Base-by-base conservation (phyloP, 352 stramenopile genomes). In the Phytopythium montanum region DNA sequence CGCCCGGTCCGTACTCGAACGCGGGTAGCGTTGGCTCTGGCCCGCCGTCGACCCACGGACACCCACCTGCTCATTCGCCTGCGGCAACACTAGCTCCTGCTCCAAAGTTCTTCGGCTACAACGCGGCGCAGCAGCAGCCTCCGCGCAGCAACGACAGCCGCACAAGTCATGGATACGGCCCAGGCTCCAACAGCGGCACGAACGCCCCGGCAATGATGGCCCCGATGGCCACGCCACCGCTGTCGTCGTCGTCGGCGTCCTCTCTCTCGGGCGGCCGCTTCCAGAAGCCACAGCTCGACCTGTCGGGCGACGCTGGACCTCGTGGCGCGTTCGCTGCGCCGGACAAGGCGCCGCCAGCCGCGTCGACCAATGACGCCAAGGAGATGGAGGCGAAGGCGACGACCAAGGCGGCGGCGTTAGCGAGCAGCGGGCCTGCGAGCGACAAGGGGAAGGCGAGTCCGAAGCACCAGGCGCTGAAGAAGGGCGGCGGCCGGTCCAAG, bases 361-460 rank as follows among this genome's bases (percentile, higher is more conserved):
- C 34, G 34, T 34, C 38, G 0, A 65, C 68, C 16, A 54, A 55
- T 3, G 57, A 69, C 23, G 59, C 69, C 36, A 56, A 60, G 14
- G 36, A 44, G 34, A 71, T 67, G 46, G 54, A 69, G 26, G 55
- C 67, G 28, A 56, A 56, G 25, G 25, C 28, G 25, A 69, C 68
- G 39, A 59, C 21, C 26, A 52, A 65, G 28, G n/a, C 56, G 41
- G 50, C 68, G 34, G 42, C 48, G 64, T 38, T 56, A 36, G 63
- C 68, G 29, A 63, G 61, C 50, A 76, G 66, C 38, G 81, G 78
- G 7, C 84, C 84, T 12, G 74, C 69, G 2, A 93, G 84, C 49
- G 84, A 93, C 72, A 90, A 88, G 68, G 84, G 84, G 26, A 81
- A 70, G 23, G 67, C 75, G 19, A 90, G 79, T 61, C 83, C 83